Percentiles rank a stretch among this genome's conserved stretches.
Conservation (phyloP, 129 eudicot species). For the Lonicera japonica region DNA sequence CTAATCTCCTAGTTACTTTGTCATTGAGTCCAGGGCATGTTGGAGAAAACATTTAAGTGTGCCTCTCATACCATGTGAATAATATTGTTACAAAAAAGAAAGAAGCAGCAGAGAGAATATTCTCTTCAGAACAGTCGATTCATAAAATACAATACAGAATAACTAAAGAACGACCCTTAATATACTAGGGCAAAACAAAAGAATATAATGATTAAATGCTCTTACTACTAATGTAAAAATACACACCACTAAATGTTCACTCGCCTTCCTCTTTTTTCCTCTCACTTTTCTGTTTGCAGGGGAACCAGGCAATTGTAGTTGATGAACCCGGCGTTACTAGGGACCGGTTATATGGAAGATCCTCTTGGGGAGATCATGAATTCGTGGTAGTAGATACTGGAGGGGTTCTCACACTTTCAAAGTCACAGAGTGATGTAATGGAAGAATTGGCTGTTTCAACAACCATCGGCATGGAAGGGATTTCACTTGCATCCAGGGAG, state of each 20-base stretch:
- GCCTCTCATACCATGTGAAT: too few species aligned
- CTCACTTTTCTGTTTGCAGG: constrained; percentile 32
- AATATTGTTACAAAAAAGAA: too few species aligned
- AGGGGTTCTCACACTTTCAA: constrained; percentile 70
- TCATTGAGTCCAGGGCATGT: neutral
- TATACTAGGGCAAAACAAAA: too few species aligned
- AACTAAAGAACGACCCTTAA: too few species aligned
- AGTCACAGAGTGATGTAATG: constrained; percentile 69
- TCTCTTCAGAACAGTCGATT: too few species aligned
- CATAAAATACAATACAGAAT: too few species aligned
- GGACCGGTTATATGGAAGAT: constrained; percentile 88
- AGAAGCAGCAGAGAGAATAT: too few species aligned
- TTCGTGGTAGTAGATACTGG: constrained; percentile 91
- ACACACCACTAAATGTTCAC: too few species aligned
- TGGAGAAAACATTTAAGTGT: neutral
- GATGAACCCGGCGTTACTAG: constrained; percentile 99
- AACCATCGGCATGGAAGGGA: constrained; percentile 98
- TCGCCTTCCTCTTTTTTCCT: too few species aligned
- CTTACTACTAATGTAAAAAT: too few species aligned
- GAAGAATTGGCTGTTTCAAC: constrained; percentile 84
- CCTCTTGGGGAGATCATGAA: constrained; percentile 74
- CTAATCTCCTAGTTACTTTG: constrained; percentile 8
- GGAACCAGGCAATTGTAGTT: constrained; percentile 90
- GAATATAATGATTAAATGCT: too few species aligned
- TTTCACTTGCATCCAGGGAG: constrained; percentile 89